These are phyloP conservation scores for Rosa hybrid DNA, from an alignment of 331 rosid species.

Conservation along the genomic window DNA sequence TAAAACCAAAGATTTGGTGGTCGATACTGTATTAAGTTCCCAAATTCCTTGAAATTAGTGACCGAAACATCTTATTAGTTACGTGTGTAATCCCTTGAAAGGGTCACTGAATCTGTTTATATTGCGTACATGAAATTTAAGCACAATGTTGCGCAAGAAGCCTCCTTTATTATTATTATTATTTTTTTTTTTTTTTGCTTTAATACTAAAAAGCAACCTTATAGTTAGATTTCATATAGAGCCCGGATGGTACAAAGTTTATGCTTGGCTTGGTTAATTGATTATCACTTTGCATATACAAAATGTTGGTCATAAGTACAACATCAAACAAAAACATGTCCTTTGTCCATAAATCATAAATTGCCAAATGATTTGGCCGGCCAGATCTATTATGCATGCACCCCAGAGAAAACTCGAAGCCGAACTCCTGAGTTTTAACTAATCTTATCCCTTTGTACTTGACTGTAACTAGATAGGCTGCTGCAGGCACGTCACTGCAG, in stretches of 20 bases:
- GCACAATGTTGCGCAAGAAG: too few relatives aligned
- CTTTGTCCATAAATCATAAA: not conserved
- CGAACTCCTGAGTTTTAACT: not conserved
- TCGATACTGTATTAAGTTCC: too few relatives aligned
- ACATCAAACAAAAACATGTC: not conserved
- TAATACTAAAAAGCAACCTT: not conserved
- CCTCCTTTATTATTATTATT: too few relatives aligned
- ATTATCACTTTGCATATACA: not conserved
- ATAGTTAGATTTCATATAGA: not conserved
- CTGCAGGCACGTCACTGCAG: slow-evolving; percentile 3
- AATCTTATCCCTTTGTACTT: slow-evolving; percentile 2
- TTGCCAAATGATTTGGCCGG: not conserved
- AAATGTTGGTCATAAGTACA: not conserved
- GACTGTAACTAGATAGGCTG: not conserved
- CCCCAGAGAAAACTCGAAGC: not conserved
- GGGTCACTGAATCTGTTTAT: too few relatives aligned
- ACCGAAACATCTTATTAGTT: too few relatives aligned
- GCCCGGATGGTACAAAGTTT: not conserved
- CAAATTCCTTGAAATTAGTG: too few relatives aligned
- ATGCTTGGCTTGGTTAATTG: not conserved
- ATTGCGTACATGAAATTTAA: too few relatives aligned
- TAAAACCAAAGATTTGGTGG: too few relatives aligned
- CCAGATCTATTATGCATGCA: not conserved
- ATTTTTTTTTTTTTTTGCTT: not conserved
- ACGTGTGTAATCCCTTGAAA: too few relatives aligned